Percentiles rank a stretch among this genome's conserved stretches.
Conservation (phyloP, 2,329 filamentous ascomycete genomes). For the Fusarium sp. region DNA sequence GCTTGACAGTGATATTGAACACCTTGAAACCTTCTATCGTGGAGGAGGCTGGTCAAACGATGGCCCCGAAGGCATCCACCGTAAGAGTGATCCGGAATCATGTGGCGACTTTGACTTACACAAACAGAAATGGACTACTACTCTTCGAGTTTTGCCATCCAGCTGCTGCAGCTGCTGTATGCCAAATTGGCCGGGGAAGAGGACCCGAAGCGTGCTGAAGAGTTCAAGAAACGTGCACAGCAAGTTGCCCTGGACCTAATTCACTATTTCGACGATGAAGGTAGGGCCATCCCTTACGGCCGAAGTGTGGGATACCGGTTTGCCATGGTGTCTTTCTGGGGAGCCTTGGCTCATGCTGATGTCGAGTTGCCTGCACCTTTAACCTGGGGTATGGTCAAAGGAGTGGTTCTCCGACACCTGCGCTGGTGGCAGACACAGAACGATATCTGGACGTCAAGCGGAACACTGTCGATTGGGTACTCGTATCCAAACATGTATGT, state of each 20-base stretch:
- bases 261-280: conserved; percentile 80
- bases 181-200: conserved; percentile 75
- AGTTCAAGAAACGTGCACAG: conserved; percentile 76
- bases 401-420: conserved; percentile 77
- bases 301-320: conserved; percentile 85
- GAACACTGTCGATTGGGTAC: conserved; percentile 80
- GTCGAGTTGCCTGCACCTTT: conserved; percentile 77
- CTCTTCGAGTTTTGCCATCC: conserved; percentile 83
- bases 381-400: conserved; percentile 83
- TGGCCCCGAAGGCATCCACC: conserved; percentile 79
- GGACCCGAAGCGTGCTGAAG: conserved; percentile 72
- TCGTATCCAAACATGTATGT: conserved; percentile 81
- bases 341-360: conserved; percentile 78
- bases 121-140: conserved; percentile 83
- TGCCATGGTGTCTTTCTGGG: conserved; percentile 87
- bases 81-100: conserved; percentile 48
- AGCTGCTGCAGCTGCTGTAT: conserved; percentile 82
- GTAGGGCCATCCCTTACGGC: conserved; percentile 79
- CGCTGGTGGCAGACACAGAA: conserved; percentile 83
- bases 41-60: conserved; percentile 86
- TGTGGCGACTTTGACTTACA: conserved; percentile 6
- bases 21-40: conserved; percentile 84
- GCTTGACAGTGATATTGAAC: conserved; percentile 79
- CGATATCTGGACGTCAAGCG: conserved; percentile 79
- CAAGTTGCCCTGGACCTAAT: conserved; percentile 76